Conservation (phyloP, 805 yeast genomes). For the Teunomyces barrocoloradensis region DNA sequence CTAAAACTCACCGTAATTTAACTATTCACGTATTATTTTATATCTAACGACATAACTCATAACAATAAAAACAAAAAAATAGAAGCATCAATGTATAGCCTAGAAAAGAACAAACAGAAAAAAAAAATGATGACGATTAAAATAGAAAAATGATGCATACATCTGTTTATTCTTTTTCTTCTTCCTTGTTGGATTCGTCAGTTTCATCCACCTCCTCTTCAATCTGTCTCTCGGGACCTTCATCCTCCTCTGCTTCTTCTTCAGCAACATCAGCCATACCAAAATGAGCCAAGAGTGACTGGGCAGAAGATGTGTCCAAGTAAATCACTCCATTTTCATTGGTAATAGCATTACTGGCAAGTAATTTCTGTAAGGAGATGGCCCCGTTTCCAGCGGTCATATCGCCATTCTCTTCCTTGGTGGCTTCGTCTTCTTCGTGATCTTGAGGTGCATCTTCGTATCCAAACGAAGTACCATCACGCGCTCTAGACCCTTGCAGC, state of each 20-base stretch:
- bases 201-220: conserved; percentile 9
- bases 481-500: neutral
- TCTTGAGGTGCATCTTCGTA: conserved; percentile 33
- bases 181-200: conserved; percentile 6
- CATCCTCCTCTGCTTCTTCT: conserved; percentile 31
- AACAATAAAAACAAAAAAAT: conserved; percentile 3
- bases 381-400: conserved; percentile 31
- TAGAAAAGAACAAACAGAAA: neutral
- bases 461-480: conserved; percentile 8
- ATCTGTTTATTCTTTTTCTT: neutral
- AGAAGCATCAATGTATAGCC: conserved; percentile 1
- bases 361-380: conserved; percentile 43
- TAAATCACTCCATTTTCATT: conserved; percentile 65
- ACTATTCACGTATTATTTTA: conserved; percentile 3
- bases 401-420: conserved; percentile 14
- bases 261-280: conserved; percentile 34
- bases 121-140: neutral
- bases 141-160: conserved; percentile 3
- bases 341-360: conserved; percentile 48
- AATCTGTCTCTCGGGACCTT: conserved; percentile 7
- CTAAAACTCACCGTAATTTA: neutral
- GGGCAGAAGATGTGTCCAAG: conserved; percentile 60
- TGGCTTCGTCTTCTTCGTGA: conserved; percentile 20
- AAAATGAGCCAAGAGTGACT: conserved; percentile 57
- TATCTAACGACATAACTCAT: conserved; percentile 4